A percentile compares a stretch with the other conserved stretches of the same genome.
Evolutionary conservation across 345 rosid genomes (phyloP).

Genomic region (Acer yangbiense): DNA sequence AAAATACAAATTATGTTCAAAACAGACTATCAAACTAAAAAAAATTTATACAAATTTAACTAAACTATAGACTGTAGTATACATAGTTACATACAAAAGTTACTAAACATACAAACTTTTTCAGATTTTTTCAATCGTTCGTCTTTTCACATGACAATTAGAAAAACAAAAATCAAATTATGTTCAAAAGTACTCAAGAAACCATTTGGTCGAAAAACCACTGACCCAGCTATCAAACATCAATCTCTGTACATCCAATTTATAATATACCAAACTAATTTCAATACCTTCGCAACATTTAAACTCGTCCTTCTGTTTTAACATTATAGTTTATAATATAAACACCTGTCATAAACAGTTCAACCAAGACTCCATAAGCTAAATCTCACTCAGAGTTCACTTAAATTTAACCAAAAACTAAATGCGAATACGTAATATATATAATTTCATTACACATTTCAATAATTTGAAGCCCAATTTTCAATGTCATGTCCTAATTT

Average conservation of each 20-base stretch:
- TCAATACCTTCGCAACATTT: too few relatives aligned
- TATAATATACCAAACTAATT: neutral
- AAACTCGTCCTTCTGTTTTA: too few relatives aligned
- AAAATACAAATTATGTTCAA: conserved; percentile 20
- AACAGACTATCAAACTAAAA: conserved; percentile 1
- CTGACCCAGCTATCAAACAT: neutral
- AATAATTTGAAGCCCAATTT: neutral
- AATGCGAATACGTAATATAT: neutral
- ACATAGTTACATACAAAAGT: too few relatives aligned
- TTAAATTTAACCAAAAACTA: neutral
- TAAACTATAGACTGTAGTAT: too few relatives aligned
- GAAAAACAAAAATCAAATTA: too few relatives aligned
- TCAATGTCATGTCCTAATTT: neutral
- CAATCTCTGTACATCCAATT: neutral
- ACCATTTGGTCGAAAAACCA: too few relatives aligned
- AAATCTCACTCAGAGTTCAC: neutral
- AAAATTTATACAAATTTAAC: neutral
- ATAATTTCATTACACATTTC: neutral
- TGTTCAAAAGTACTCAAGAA: too few relatives aligned
- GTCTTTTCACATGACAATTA: neutral
- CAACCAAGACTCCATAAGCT: too few relatives aligned
- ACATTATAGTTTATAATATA: too few relatives aligned
- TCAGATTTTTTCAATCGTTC: too few relatives aligned
- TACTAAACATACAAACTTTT: too few relatives aligned
- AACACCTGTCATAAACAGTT: too few relatives aligned